Evolutionary conservation across 768 basidiomycete species (phyloP).

Genomic region (Termitomyces sp.): DNA sequence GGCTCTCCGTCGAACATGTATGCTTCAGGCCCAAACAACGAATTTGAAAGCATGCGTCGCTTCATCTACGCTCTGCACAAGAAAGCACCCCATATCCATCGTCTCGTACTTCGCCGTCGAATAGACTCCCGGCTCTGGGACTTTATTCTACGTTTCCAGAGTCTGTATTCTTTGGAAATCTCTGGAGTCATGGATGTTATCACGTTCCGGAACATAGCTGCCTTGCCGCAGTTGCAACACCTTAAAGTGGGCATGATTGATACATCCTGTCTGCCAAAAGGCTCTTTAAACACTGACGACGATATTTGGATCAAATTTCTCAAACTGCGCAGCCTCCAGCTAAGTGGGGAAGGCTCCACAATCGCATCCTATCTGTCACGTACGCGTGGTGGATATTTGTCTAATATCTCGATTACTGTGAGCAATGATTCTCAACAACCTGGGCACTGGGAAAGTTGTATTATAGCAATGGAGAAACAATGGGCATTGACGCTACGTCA

Average conservation of each 20-base stretch:
- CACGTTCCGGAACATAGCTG: neutral
- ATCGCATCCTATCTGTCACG: neutral
- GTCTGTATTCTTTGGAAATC: neutral
- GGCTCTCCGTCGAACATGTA: neutral
- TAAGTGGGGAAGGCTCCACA: neutral
- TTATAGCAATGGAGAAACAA: neutral
- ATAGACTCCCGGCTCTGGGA: neutral
- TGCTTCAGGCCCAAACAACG: neutral
- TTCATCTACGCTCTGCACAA: neutral
- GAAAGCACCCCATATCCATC: neutral
- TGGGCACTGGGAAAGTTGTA: neutral
- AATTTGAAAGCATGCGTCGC: neutral
- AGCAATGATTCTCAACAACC: neutral
- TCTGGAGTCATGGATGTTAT: neutral
- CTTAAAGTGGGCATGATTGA: neutral
- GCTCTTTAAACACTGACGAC: neutral
- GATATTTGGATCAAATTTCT: neutral
- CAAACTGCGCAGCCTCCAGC: neutral
- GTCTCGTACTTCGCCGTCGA: neutral
- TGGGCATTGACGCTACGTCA: neutral
- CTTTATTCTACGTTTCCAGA: neutral
- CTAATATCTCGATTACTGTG: neutral
- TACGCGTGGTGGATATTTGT: neutral
- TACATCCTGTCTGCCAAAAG: neutral
- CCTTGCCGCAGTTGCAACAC: neutral